Evolutionary conservation across 306 rosid species (phyloP), one percentile per base, ranked within the genome.

Genomic region (Oxytropis ochrocephala): DNA sequence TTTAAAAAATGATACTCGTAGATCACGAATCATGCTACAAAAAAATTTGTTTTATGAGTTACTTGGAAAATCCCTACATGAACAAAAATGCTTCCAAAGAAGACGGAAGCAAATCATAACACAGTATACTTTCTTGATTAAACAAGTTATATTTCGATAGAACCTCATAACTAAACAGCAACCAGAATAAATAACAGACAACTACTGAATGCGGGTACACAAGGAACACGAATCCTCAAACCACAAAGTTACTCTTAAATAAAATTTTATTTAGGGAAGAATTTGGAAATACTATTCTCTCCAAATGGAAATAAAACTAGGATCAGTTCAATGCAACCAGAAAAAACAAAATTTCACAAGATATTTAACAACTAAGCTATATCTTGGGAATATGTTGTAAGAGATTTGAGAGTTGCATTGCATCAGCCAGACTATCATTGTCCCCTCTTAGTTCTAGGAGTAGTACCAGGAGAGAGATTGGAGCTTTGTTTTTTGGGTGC

Each of bases 381-480:
- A 59, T 58, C 61, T 61, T 74, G 75, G 78, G 68, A 68, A 33
- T 46, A 33, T 53, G 24, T 9, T 33, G 46, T 18, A 62, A 52
- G 58, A 50, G 11, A 39, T 35, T n/a, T 43, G 69, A 60, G 24
- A 56, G 5, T 53, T 69, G 11, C 71, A 51, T 53, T 69, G 12
- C 71, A 58, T 68, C 46, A 46, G 39, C 70, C 46, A 46, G 39
- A 64, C 77, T 67, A 52, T 79, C 85, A 38, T 36, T 18, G 53
- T 68, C 90, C 82, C 70, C 85, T 83, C 81, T 70, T 83, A 73
- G 66, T 30, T 82, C 90, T 85, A 59, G 92, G 91, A 56, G 91
- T 89, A 72, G 96, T 87, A 59, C 75, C 52, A 12, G 88, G 85
- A 27, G 85, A 72, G 32, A 79, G 81, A 71, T 80, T 86, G 50